phyloP scores from a whole-genome alignment of 2,329 filamentous ascomycete species.

The Paecilomyces niveus region DNA sequence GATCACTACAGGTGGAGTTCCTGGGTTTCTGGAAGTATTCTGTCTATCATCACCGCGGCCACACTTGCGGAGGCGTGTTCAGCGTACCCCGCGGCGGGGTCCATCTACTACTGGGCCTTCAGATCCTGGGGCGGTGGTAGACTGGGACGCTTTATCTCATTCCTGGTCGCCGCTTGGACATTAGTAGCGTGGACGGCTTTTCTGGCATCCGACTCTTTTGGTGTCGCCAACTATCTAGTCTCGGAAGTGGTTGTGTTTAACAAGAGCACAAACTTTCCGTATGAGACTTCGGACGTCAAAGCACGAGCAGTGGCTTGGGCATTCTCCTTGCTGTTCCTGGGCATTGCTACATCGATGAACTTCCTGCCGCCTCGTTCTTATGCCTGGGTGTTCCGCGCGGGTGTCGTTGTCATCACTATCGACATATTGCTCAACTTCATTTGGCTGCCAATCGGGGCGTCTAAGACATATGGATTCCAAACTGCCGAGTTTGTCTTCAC shows the following conservation, averaged over 20 bases:
- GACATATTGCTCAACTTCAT: constrained; percentile 42
- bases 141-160: constrained; percentile 28
- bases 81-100: constrained; percentile 22
- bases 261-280: constrained; percentile 28
- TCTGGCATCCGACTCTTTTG: constrained; percentile 18
- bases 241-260: constrained; percentile 34
- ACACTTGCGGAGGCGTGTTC: constrained; percentile 24
- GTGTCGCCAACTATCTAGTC: constrained; percentile 20
- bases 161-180: constrained; percentile 50
- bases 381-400: constrained; percentile 36
- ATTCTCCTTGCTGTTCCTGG: constrained; percentile 26
- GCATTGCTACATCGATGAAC: constrained; percentile 21
- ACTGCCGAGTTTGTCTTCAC: constrained; percentile 35
- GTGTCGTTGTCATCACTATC: constrained; percentile 33
- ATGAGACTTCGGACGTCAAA: constrained; percentile 31
- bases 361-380: constrained; percentile 34
- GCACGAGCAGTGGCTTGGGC: constrained; percentile 41
- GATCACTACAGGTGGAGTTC: not conserved
- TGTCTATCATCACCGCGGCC: constrained; percentile 16
- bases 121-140: constrained; percentile 19
- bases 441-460: constrained; percentile 41
- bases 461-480: constrained; percentile 39
- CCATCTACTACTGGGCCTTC: constrained; percentile 26
- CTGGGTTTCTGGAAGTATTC: not conserved
- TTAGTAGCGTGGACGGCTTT: constrained; percentile 48